phyloP scores from a whole-genome alignment of 768 basidiomycete genomes.

The Tulasnella sp. region DNA sequence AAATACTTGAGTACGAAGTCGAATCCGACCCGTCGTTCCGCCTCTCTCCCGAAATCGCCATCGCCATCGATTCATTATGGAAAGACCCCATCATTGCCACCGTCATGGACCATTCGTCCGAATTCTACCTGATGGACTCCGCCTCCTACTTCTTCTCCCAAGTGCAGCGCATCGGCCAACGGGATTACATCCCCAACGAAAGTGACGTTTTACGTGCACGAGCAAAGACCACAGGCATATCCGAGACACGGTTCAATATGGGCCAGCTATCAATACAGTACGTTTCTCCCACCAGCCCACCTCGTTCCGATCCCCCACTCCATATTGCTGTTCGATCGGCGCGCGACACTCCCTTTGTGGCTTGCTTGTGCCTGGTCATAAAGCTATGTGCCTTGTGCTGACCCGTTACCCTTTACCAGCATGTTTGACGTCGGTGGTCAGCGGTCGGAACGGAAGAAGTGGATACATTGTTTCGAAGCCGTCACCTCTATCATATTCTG shows the following conservation, averaged over 20 bases:
- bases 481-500: constrained; percentile 40
- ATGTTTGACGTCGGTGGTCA: constrained; percentile 41
- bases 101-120: constrained; percentile 46
- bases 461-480: constrained; percentile 35
- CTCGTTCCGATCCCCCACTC: neutral
- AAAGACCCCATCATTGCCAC: constrained; percentile 28
- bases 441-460: constrained; percentile 34
- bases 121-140: constrained; percentile 94
- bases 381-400: neutral
- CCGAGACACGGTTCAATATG: constrained; percentile 71
- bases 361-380: neutral
- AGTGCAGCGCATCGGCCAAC: constrained; percentile 67
- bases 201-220: constrained; percentile 81
- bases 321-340: neutral
- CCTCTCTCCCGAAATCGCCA: constrained; percentile 28
- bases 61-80: constrained; percentile 33
- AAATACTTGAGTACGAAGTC: constrained; percentile 33
- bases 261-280: constrained; percentile 33
- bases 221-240: constrained; percentile 80
- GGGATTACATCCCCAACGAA: constrained; percentile 74
- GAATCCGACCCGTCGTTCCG: constrained; percentile 24
- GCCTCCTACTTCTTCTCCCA: constrained; percentile 83
- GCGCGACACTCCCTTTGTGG: neutral
- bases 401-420: constrained; percentile 19
- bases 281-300: neutral